Evolutionary conservation across 2,329 filamentous ascomycete genomes (phyloP).

Genomic region (Diplodia corticola): DNA sequence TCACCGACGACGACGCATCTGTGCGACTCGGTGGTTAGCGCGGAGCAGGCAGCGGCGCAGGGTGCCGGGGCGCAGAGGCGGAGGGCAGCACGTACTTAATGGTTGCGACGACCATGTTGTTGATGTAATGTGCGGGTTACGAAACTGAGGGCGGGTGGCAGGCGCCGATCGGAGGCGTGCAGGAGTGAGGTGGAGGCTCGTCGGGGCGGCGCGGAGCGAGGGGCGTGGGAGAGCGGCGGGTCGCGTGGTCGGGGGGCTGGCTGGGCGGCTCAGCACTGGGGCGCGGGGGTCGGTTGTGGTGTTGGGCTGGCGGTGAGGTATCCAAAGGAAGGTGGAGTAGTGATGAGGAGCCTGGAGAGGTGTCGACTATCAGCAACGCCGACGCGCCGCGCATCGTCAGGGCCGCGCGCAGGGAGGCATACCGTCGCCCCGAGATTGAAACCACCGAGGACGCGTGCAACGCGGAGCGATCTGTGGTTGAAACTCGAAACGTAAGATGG

Average conservation of each 20-base stretch:
- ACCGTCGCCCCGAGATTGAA: conserved; percentile 36
- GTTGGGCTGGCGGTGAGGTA: conserved; percentile 26
- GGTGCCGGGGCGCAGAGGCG: not conserved
- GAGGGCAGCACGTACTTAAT: conserved; percentile 39
- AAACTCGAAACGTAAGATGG: conserved; percentile 37
- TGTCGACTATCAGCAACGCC: conserved; percentile 32
- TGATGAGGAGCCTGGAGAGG: conserved; percentile 32
- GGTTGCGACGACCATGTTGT: conserved; percentile 44
- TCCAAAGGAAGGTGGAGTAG: conserved; percentile 40
- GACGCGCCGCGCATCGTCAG: conserved; percentile 24
- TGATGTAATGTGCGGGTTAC: conserved; percentile 8
- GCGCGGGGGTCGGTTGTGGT: not conserved
- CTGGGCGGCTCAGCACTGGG: not conserved
- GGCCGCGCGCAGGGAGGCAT: conserved; percentile 29
- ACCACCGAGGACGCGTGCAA: conserved; percentile 34
- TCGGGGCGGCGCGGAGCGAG: conserved; percentile 12
- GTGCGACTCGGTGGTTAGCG: conserved; percentile 21
- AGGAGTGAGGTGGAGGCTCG: conserved; percentile 24
- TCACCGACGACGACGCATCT: conserved; percentile 99
- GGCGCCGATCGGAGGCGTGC: conserved; percentile 25
- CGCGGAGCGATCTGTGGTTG: conserved; percentile 36
- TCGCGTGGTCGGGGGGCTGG: conserved; percentile 1
- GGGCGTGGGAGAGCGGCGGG: conserved; percentile 28
- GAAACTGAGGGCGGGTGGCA: conserved; percentile 14
- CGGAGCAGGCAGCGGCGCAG: not conserved